phyloP scores from a whole-genome alignment of 345 rosid species.

The Gynandropsis gynandra region DNA sequence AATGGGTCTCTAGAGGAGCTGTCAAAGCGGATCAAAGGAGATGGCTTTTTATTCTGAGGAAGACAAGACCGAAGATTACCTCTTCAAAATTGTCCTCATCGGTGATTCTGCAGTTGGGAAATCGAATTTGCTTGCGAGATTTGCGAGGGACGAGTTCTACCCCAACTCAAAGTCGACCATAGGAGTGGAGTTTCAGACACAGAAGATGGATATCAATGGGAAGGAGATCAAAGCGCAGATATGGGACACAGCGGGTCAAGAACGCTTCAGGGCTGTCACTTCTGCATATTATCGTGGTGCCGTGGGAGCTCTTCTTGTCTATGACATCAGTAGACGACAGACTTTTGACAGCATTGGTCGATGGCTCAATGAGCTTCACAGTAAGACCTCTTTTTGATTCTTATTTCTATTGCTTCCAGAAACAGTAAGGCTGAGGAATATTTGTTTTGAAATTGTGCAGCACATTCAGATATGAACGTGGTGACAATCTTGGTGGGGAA shows the following conservation, averaged over 20 bases:
- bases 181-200: constrained; percentile 98
- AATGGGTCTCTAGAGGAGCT: constrained; percentile 44
- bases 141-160: constrained; percentile 90
- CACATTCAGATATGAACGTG: constrained; percentile 96
- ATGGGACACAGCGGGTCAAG: constrained; percentile 99
- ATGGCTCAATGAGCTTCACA: constrained; percentile 97
- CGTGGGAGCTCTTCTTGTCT: constrained; percentile 93
- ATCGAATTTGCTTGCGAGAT: constrained; percentile 94
- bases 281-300: constrained; percentile 98
- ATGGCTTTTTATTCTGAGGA: constrained; percentile 78
- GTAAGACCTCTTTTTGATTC: constrained; percentile 36
- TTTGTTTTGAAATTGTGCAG: constrained; percentile 42
- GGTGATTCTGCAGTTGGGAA: constrained; percentile 99
- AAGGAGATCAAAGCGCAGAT: constrained; percentile 95
- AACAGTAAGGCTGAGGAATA: no score
- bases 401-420: no score
- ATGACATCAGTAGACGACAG: constrained; percentile 87
- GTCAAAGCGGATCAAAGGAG: constrained; percentile 27
- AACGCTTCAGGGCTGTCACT: constrained; percentile 95
- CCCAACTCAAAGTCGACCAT: constrained; percentile 94
- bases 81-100: constrained; percentile 81
- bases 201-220: constrained; percentile 77
- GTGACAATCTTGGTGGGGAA: constrained; percentile 88
- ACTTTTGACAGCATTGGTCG: constrained; percentile 83
- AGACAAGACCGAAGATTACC: constrained; percentile 83